Evolutionary conservation across 352 stramenopile genomes (phyloP).

Genomic region (Globisporangium spinosum): DNA sequence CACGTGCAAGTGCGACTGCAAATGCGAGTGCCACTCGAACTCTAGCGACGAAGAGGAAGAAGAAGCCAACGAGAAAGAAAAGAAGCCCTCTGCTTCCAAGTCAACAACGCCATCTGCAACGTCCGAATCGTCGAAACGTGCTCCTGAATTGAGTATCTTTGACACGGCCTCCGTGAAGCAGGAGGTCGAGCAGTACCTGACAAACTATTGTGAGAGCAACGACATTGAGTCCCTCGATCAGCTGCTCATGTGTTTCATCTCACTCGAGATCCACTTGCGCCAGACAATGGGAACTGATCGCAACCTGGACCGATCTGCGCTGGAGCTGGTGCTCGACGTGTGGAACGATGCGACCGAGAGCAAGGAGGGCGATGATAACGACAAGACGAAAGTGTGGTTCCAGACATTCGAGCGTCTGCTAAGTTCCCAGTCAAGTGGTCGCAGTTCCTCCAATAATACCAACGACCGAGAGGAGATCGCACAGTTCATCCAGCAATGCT

Average conservation of each 20-base stretch:
- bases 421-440: background rate
- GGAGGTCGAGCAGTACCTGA: conserved; percentile 30
- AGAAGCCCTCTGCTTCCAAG: conserved; percentile 3
- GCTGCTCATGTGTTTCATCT: conserved; percentile 34
- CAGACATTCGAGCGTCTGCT: conserved; percentile 10
- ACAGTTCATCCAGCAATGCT: conserved; percentile 19
- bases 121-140: conserved; percentile 18
- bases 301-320: background rate
- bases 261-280: conserved; percentile 29
- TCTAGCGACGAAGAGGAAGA: conserved; percentile 44
- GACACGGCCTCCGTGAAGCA: conserved; percentile 28
- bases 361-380: background rate
- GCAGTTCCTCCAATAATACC: background rate
- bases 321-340: conserved; percentile 18
- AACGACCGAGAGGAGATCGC: conserved; percentile 8
- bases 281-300: background rate
- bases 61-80: conserved; percentile 19
- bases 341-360: conserved; percentile 13
- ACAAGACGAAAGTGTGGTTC: conserved; percentile 7
- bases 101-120: conserved; percentile 21
- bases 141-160: conserved; percentile 13
- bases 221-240: conserved; percentile 26
- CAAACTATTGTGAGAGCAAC: conserved; percentile 19
- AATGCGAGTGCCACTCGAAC: conserved; percentile 67
- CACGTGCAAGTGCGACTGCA: conserved; percentile 48